Percentiles rank a stretch among this genome's conserved stretches.
Evolutionary conservation across 805 yeast genomes (phyloP).

Genomic region (Pichia ethanolica): DNA sequence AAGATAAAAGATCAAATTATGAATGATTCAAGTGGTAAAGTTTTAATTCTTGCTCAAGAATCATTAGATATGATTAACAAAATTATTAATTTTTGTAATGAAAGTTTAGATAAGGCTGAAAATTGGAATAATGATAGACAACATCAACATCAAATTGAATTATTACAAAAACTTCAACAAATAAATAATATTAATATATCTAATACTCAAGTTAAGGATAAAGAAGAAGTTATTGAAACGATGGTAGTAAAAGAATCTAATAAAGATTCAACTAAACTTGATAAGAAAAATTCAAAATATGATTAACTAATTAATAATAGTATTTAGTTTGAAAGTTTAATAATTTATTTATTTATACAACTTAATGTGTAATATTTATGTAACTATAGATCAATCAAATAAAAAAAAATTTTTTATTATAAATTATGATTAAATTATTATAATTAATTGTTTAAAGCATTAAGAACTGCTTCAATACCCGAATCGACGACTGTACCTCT

Average conservation of each 20-base stretch:
- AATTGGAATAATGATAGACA: constrained; percentile 47
- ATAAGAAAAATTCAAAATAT: too few species aligned
- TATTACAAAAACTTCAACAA: constrained; percentile 22
- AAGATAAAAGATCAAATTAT: constrained; percentile 24
- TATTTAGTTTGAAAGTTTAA: too few species aligned
- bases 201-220: not conserved
- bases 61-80: constrained; percentile 80
- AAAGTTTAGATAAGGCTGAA: constrained; percentile 79
- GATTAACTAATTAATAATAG: too few species aligned
- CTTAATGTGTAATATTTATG: too few species aligned
- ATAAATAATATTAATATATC: constrained; percentile 16
- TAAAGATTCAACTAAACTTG: not conserved
- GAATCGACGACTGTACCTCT: constrained; percentile 18
- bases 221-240: constrained; percentile 5
- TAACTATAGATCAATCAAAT: not conserved
- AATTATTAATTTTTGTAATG: constrained; percentile 77
- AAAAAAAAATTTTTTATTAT: not conserved
- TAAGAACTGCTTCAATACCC: constrained; percentile 12
- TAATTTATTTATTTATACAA: too few species aligned
- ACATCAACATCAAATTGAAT: constrained; percentile 21
- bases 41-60: constrained; percentile 79
- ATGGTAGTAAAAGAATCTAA: constrained; percentile 4
- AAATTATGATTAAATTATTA: not conserved
- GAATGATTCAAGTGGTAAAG: constrained; percentile 55
- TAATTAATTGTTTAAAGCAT: not conserved